phyloP scores from a whole-genome alignment of 2,329 filamentous ascomycete species.

The Orbilia javanica region DNA sequence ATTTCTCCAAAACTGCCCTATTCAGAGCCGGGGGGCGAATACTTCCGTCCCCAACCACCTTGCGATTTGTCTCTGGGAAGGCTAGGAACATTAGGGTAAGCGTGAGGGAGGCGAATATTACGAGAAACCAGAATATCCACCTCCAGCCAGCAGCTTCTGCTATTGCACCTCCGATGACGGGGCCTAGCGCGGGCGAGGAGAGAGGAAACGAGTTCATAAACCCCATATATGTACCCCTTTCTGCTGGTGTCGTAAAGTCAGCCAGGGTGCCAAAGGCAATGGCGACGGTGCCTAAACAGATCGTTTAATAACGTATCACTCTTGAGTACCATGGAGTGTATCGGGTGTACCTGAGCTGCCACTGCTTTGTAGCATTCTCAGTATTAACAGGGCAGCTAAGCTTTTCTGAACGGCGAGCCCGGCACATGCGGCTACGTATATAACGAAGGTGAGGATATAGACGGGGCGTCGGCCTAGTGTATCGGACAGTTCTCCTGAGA shows the following conservation, averaged over 20 bases:
- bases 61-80: constrained; percentile 73
- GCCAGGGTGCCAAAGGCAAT: constrained; percentile 78
- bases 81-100: constrained; percentile 70
- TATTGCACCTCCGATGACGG: constrained; percentile 75
- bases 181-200: constrained; percentile 69
- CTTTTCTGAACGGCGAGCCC: constrained; percentile 72
- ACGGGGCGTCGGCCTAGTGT: constrained; percentile 73
- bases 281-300: constrained; percentile 73
- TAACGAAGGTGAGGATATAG: constrained; percentile 71
- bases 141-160: constrained; percentile 75
- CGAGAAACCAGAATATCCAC: constrained; percentile 78
- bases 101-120: constrained; percentile 66
- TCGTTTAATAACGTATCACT: not conserved
- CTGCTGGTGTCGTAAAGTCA: constrained; percentile 76
- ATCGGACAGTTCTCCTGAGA: constrained; percentile 75
- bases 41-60: constrained; percentile 74
- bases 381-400: constrained; percentile 72
- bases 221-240: constrained; percentile 80
- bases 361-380: constrained; percentile 74
- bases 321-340: not conserved
- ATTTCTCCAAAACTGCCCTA: constrained; percentile 64
- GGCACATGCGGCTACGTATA: constrained; percentile 73
- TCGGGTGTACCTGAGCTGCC: constrained; percentile 69
- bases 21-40: constrained; percentile 70
- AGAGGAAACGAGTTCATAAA: constrained; percentile 73